phyloP scores from a whole-genome alignment of 1,284 basidiomycete genomes.

The Puccinia polysora region DNA sequence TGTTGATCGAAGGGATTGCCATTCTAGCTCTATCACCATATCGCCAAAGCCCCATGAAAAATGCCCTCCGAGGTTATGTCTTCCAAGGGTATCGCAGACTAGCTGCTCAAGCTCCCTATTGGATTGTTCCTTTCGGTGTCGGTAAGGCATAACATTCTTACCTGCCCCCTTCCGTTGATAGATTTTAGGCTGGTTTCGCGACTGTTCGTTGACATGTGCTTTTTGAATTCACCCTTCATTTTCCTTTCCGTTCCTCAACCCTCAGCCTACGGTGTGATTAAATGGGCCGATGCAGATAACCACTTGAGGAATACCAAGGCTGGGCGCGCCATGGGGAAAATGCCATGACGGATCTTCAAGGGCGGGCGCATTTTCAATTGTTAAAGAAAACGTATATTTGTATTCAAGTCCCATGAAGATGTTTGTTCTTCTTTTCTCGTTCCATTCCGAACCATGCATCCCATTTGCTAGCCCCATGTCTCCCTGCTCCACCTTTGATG shows the following conservation, averaged over 20 bases:
- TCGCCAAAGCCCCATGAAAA: constrained; percentile 67
- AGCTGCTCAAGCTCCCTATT: constrained; percentile 71
- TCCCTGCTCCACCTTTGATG: too few species aligned
- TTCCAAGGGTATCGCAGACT: constrained; percentile 82
- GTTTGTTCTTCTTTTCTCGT: too few species aligned
- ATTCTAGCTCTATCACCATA: constrained; percentile 71
- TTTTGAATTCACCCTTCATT: too few species aligned
- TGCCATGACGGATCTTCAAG: constrained; percentile 9
- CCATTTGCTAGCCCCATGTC: too few species aligned
- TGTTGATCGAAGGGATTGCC: background rate
- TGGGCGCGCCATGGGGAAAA: constrained; percentile 57
- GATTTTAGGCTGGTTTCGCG: too few species aligned
- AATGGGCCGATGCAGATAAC: constrained; percentile 73
- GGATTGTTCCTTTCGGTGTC: constrained; percentile 68
- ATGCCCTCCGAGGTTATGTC: constrained; percentile 69
- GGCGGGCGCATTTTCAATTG: too few species aligned
- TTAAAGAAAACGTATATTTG: too few species aligned
- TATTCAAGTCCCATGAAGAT: too few species aligned
- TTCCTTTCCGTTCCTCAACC: too few species aligned
- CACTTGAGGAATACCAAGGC: constrained; percentile 72
- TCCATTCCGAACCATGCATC: too few species aligned
- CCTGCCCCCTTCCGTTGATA: background rate
- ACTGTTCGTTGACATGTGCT: too few species aligned
- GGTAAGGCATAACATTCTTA: constrained; percentile 59
- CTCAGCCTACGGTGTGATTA: constrained; percentile 78